Percentiles rank a stretch among this genome's conserved stretches.
phyloP scores from a whole-genome alignment of 805 yeast genomes.

The Grigorovia transvaalensis region DNA sequence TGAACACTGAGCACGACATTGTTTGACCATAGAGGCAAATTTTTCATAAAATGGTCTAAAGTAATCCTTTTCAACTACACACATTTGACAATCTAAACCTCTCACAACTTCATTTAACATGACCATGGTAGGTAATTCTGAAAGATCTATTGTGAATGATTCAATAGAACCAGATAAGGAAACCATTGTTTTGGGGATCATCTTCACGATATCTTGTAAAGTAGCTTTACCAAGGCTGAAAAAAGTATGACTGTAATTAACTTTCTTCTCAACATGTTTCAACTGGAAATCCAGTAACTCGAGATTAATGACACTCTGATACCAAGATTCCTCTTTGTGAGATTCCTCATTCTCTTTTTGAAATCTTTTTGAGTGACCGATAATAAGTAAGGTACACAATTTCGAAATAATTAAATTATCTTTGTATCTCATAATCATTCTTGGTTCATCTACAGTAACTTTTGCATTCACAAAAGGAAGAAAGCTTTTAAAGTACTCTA shows the following conservation, averaged over 20 bases:
- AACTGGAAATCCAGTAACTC: conserved; percentile 17
- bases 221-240: conserved; percentile 13
- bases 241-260: conserved; percentile 12
- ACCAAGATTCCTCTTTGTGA: conserved; percentile 9
- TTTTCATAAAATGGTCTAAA: conserved; percentile 21
- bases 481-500: conserved; percentile 13
- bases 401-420: conserved; percentile 23
- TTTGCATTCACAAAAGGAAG: conserved; percentile 30
- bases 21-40: conserved; percentile 17
- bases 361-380: conserved; percentile 15
- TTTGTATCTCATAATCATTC: conserved; percentile 26
- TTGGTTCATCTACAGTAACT: conserved; percentile 33
- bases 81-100: conserved; percentile 19
- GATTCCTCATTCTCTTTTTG: conserved; percentile 2
- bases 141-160: conserved; percentile 17
- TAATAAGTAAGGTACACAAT: conserved; percentile 21
- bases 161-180: conserved; percentile 16
- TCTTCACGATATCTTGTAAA: conserved; percentile 14
- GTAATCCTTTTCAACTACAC: conserved; percentile 21
- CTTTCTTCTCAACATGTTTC: conserved; percentile 14
- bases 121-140: conserved; percentile 23
- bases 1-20: conserved; percentile 14
- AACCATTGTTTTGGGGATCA: conserved; percentile 16
- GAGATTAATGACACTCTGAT: conserved; percentile 11
- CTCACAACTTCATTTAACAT: conserved; percentile 18